These are phyloP conservation scores for Cryptococcus sp. DNA, from an alignment of 1,284 basidiomycete species.

Conservation along the genomic window DNA sequence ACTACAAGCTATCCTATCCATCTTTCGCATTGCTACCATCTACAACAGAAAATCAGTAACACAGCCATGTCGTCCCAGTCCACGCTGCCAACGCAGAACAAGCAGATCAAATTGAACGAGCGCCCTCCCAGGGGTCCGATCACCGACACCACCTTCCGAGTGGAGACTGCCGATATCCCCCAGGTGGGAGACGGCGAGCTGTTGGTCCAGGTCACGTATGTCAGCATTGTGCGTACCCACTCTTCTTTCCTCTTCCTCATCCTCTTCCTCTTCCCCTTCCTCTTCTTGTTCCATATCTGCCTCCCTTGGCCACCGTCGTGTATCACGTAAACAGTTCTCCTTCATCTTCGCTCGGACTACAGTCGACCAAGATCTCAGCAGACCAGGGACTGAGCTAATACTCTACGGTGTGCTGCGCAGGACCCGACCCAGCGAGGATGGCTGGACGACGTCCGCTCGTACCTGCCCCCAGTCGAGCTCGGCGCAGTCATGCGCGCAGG, in stretches of 20 bases:
- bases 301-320: not conserved
- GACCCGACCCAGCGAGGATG: conserved; percentile 87
- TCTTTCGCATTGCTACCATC: not conserved
- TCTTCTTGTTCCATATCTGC: not conserved
- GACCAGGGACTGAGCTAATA: not conserved
- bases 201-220: conserved; percentile 70
- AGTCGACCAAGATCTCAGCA: no score
- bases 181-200: conserved; percentile 63
- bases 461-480: conserved; percentile 67
- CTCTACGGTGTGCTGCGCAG: conserved; percentile 22
- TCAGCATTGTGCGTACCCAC: conserved; percentile 60
- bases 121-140: conserved; percentile 66
- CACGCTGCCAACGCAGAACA: conserved; percentile 50
- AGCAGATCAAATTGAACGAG: conserved; percentile 70
- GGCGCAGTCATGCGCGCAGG: conserved; percentile 76
- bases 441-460: conserved; percentile 66
- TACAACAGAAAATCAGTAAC: not conserved
- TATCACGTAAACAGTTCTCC: not conserved
- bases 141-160: conserved; percentile 66
- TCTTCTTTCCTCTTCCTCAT: not conserved
- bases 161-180: conserved; percentile 60
- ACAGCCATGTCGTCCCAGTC: no score
- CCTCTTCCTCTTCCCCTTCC: not conserved
- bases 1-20: no score
- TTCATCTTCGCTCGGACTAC: no score